Conservation (phyloP, 805 yeast species). For the Myxozyma udenii region DNA sequence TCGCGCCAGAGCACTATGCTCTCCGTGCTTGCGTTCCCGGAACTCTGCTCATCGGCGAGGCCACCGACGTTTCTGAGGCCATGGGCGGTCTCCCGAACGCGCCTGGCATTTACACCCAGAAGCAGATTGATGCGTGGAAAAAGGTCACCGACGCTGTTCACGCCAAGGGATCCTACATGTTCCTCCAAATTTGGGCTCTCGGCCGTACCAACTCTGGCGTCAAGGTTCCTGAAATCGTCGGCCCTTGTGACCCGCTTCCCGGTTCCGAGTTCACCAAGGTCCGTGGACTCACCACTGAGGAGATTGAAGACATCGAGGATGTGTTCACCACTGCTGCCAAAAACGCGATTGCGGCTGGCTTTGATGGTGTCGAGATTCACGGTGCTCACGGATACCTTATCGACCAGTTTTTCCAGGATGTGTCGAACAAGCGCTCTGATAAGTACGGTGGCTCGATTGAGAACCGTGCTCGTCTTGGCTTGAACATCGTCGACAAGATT, state of each 20-base stretch:
- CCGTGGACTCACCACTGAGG: constrained; percentile 37
- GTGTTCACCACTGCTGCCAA: constrained; percentile 53
- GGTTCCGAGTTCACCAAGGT: background rate
- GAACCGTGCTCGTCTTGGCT: constrained; percentile 52
- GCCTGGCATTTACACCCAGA: constrained; percentile 62
- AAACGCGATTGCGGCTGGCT: constrained; percentile 51
- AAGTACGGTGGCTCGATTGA: constrained; percentile 63
- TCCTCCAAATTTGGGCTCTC: constrained; percentile 47
- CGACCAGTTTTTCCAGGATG: constrained; percentile 47
- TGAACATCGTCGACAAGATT: constrained; percentile 54
- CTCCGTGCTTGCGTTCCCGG: constrained; percentile 56
- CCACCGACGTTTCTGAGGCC: constrained; percentile 46
- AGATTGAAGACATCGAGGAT: constrained; percentile 46
- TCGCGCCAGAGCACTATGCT: constrained; percentile 50
- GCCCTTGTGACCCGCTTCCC: constrained; percentile 37
- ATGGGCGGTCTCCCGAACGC: constrained; percentile 43
- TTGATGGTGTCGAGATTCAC: constrained; percentile 66
- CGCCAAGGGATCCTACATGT: constrained; percentile 41
- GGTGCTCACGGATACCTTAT: constrained; percentile 60
- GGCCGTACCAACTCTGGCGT: constrained; percentile 44
- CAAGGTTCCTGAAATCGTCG: constrained; percentile 36
- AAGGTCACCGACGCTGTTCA: constrained; percentile 49
- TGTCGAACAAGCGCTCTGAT: constrained; percentile 55
- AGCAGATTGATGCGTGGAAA: constrained; percentile 82
- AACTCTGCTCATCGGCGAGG: constrained; percentile 59